Evolutionary conservation across 148 eudicot genomes (phyloP).

Genomic region (Rhododendron kiyosumense): DNA sequence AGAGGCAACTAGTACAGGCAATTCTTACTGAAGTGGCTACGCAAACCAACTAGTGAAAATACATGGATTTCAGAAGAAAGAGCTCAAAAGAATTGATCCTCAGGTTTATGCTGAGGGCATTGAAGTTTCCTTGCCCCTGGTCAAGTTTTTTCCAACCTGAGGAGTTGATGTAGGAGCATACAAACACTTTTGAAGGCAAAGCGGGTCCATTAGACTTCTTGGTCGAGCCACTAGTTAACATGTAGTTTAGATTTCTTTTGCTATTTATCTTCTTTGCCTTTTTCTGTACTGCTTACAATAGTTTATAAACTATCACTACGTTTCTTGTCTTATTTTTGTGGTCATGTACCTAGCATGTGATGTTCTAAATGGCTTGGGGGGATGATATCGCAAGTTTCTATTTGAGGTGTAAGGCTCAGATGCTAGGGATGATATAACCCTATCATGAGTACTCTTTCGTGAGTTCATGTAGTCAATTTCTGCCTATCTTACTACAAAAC

Average conservation of each 20-base stretch:
- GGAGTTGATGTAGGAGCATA: too few species aligned
- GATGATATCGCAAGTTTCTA: neutral
- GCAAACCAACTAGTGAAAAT: neutral
- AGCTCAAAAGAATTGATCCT: neutral
- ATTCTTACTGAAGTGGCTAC: neutral
- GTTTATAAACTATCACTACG: neutral
- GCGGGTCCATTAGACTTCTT: neutral
- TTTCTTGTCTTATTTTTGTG: neutral
- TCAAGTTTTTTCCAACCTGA: neutral
- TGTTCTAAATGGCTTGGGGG: neutral
- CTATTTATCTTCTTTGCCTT: neutral
- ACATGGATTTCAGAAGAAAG: neutral
- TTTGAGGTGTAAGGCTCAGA: neutral
- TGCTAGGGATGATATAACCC: neutral
- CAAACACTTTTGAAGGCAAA: neutral
- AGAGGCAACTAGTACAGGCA: neutral
- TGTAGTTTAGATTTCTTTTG: neutral
- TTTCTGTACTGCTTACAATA: neutral
- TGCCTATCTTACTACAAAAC: neutral
- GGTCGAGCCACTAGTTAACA: neutral
- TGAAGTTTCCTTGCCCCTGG: neutral
- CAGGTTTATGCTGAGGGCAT: neutral
- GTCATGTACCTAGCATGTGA: neutral
- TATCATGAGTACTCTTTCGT: neutral
- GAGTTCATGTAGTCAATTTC: neutral